phyloP scores from a whole-genome alignment of 1,139 yeast species.

The Kodamaea fungicola region DNA sequence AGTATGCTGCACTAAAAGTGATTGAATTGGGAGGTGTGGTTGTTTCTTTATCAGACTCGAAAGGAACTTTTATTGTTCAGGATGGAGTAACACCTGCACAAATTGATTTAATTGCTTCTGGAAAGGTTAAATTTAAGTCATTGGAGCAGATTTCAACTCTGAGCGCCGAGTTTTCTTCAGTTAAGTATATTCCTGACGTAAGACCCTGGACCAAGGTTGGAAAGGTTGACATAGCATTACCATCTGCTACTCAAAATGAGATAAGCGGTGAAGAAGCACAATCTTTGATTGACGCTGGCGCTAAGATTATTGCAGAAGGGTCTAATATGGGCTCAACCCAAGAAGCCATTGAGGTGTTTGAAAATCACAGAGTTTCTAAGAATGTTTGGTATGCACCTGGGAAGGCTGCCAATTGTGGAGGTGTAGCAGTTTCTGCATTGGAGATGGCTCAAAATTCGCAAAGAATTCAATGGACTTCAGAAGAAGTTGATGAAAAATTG shows the following conservation, averaged over 20 bases:
- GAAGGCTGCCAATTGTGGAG: constrained; percentile 99
- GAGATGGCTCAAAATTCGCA: constrained; percentile 99
- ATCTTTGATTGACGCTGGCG: constrained; percentile 88
- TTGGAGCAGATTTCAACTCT: constrained; percentile 62
- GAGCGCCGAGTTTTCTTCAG: constrained; percentile 54
- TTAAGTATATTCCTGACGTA: constrained; percentile 85
- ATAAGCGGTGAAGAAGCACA: constrained; percentile 95
- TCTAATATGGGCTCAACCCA: constrained; percentile 99
- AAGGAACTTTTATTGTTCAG: constrained; percentile 78
- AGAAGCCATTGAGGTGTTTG: constrained; percentile 94
- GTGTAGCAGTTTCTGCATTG: constrained; percentile 97
- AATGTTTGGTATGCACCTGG: constrained; percentile 99
- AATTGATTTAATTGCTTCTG: constrained; percentile 69
- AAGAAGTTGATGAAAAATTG: constrained; percentile 17
- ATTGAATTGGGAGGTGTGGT: constrained; percentile 96
- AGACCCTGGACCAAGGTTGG: constrained; percentile 97
- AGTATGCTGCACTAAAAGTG: constrained; percentile 96
- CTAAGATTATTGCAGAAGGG: constrained; percentile 95
- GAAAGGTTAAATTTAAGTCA: constrained; percentile 78
- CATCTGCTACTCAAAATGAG: constrained; percentile 98
- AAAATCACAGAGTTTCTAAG: constrained; percentile 66
- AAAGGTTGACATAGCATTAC: constrained; percentile 91
- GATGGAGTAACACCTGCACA: constrained; percentile 82
- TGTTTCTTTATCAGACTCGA: constrained; percentile 90
- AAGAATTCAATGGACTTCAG: constrained; percentile 49